phyloP scores from a whole-genome alignment of 2,329 filamentous ascomycete species.

The Colletotrichum sp. region DNA sequence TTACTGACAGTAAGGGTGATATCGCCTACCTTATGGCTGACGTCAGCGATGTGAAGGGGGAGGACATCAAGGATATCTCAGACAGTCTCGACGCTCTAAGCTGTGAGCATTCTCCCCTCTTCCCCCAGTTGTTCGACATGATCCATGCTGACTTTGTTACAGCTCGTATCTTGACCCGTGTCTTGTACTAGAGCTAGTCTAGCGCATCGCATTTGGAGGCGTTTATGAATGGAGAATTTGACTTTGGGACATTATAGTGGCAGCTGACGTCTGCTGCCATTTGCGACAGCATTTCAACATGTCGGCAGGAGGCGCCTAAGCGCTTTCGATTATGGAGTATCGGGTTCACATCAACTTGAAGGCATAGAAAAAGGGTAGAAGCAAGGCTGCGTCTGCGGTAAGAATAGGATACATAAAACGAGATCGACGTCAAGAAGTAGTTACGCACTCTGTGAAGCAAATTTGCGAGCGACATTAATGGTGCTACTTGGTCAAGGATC shows the following conservation, averaged over 20 bases:
- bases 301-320: not conserved
- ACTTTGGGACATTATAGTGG: not conserved
- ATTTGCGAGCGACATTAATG: not conserved
- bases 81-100: constrained; percentile 81
- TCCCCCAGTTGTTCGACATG: not conserved
- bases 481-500: not conserved
- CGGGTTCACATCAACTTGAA: constrained; percentile 18
- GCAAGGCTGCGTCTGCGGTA: not conserved
- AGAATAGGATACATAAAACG: not conserved
- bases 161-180: constrained; percentile 53
- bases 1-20: constrained; percentile 92
- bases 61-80: constrained; percentile 85
- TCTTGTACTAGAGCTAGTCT: constrained; percentile 44
- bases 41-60: constrained; percentile 82
- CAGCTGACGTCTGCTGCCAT: not conserved
- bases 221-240: not conserved
- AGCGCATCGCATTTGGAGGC: constrained; percentile 2
- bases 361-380: not conserved
- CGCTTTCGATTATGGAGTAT: constrained; percentile 7
- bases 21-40: constrained; percentile 98
- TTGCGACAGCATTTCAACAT: constrained; percentile 15
- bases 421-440: not conserved
- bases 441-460: not conserved
- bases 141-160: not conserved
- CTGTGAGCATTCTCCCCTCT: constrained; percentile 61